phyloP scores from a whole-genome alignment of 108 stramenopile genomes.

The Fragilaria crotonensis region DNA sequence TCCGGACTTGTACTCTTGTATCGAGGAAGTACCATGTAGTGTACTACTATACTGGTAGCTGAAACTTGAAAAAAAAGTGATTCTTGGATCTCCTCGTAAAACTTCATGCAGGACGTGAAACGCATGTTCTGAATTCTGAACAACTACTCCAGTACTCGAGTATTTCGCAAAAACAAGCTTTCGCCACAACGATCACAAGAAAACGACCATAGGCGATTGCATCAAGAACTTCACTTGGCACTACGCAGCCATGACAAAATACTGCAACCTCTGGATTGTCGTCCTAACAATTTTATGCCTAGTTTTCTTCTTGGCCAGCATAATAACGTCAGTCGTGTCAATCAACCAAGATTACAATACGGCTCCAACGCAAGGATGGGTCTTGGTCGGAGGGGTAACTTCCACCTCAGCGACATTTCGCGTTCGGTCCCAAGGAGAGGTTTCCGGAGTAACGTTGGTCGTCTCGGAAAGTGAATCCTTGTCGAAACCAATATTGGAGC shows the following conservation, averaged over 20 bases:
- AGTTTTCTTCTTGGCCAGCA: slow-evolving; percentile 17
- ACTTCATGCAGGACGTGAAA: too few relatives aligned
- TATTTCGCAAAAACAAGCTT: too few relatives aligned
- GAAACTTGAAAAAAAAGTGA: too few relatives aligned
- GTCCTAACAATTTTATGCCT: background rate
- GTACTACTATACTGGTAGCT: too few relatives aligned
- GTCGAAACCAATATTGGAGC: slow-evolving; percentile 22
- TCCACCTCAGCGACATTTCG: slow-evolving; percentile 37
- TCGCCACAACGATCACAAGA: too few relatives aligned
- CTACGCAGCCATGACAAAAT: background rate
- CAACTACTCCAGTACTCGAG: too few relatives aligned
- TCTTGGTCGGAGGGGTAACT: slow-evolving; percentile 36
- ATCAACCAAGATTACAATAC: slow-evolving; percentile 27
- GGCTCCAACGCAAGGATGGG: slow-evolving; percentile 26
- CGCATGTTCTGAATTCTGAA: too few relatives aligned
- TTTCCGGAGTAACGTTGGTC: slow-evolving; percentile 17
- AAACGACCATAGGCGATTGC: too few relatives aligned
- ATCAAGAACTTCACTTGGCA: too few relatives aligned
- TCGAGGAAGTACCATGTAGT: too few relatives aligned
- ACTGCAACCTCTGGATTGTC: background rate
- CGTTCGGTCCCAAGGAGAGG: slow-evolving; percentile 23
- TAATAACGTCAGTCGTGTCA: slow-evolving; percentile 25
- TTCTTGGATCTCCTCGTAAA: too few relatives aligned
- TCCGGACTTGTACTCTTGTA: too few relatives aligned
- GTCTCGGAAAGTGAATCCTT: slow-evolving; percentile 19